phyloP scores from a whole-genome alignment of 371 early-diverging fungal species.

The Thermomucor indicae-seudaticae region DNA sequence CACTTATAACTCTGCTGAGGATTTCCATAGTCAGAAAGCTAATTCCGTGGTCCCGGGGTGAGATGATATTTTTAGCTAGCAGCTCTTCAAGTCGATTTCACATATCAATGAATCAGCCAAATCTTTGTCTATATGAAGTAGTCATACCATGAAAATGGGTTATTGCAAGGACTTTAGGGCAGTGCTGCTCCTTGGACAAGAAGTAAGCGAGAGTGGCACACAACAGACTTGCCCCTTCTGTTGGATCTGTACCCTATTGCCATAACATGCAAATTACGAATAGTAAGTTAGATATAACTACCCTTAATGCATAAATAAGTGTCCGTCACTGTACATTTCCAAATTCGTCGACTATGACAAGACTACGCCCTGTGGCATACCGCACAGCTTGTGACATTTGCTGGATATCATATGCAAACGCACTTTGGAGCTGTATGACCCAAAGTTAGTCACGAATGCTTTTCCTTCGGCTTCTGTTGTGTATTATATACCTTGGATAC shows the following conservation, averaged over 20 bases:
- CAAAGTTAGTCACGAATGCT: neutral
- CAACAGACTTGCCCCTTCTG: conserved; percentile 62
- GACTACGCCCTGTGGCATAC: conserved; percentile 44
- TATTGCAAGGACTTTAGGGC: conserved; percentile 50
- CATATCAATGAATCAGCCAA: conserved; percentile 3
- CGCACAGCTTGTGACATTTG: conserved; percentile 57
- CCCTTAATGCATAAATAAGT: neutral
- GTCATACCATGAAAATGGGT: conserved; percentile 73
- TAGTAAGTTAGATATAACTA: neutral
- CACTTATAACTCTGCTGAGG: neutral
- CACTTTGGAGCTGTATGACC: conserved; percentile 55
- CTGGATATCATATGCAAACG: conserved; percentile 68
- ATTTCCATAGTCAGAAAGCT: conserved; percentile 28
- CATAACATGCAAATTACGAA: no score
- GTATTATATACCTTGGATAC: conserved; percentile 48
- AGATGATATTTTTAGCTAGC: conserved; percentile 1
- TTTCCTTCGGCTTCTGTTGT: no score
- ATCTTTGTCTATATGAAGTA: conserved; percentile 10
- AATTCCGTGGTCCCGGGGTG: neutral
- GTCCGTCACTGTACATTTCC: conserved; percentile 27
- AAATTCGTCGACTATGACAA: conserved; percentile 68
- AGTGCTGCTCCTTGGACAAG: conserved; percentile 23
- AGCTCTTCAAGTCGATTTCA: neutral
- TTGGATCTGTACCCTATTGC: conserved; percentile 39
- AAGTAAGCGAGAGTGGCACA: conserved; percentile 54